Evolutionary conservation across 1,139 yeast genomes (phyloP), one percentile per base, ranked within the genome.

Genomic region (Candida frijolesensis): DNA sequence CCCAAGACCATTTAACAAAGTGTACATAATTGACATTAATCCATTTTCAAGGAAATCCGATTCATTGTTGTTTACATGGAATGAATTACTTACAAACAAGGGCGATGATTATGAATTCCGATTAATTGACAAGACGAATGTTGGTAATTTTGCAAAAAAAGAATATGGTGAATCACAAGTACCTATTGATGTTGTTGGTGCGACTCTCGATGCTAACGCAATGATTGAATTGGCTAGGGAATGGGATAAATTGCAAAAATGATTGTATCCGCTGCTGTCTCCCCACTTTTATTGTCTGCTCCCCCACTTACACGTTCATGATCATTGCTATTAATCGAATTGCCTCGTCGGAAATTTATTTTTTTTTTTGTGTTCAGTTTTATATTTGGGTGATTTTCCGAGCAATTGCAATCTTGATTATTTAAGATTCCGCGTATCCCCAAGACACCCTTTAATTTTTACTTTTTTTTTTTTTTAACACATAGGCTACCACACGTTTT

Each of bases 81-180:
- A 84, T 57, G 97, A 94, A 63, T 66, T 94, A 2, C 56, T 76
- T 46, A 47, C 50, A 4, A 43, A 40, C 6, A 65, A 65, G 29
- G 41, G 43, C 12, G 52, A 52, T 37, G 53, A 48, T 12, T 49
- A 49, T 43, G 74, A 69, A 11, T 64, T 92, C n/a, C 72, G 98
- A 42, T 66, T 92, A 11, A 85, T 94, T 11, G 78, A 84, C 2
- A 80, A 82, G 57, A 82, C 83, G 41, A 84, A 87, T 52, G 76
- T 87, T 27, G 87, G 89, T 0, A 74, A 94, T 32, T 89, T 91
- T 70, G 86, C 89, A 0, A 71, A 84, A 0, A 88, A 87, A 57
- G 96, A 90, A 50, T 94, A 89, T 63, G 83, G 96, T 2, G 96
- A 92, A 61, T 90, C 87, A 63, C 92, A 88, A 61, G 97, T 94